Evolutionary conservation across 2,329 filamentous ascomycete genomes (phyloP), one percentile per base, ranked within the genome.

Genomic region (Xylaria sp.): DNA sequence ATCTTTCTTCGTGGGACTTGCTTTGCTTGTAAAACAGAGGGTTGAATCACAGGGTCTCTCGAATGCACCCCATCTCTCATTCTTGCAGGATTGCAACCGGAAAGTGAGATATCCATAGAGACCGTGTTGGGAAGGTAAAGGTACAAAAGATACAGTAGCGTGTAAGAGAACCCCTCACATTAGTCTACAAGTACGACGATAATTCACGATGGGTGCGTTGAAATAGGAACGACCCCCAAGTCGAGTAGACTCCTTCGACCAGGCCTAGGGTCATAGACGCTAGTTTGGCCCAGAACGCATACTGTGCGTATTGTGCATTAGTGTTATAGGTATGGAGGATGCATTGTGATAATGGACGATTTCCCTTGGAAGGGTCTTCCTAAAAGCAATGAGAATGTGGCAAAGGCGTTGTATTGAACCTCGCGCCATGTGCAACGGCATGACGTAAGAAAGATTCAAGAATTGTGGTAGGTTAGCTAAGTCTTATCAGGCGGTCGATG

Each of bases 231-330:
- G 6, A 33, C 15, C 36, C 20, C 36, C 10, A 44, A 59, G 42
- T 38, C 28, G 38, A 5, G 48, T 36, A 65, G 63, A 40, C 48
- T 65, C 31, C 7, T 57, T 56, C 36, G 59, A 28, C 28, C 28
- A 28, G 28, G 28, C 51, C 42, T 48, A 42, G 42, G 31, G 2
- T 26, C 31, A 3, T 23, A 46, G 28, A 51, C 65, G 53, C 53
- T 67, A 67, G 54, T 17, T 63, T 5, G 46, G 59, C 46, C 59
- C 63, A 59, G 65, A 63, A 44, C 59, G n/a, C 15, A 40, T 40
- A 40, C 38, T 17, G 20, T 10, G 36, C 13, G 36, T 28, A 20
- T 49, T 33, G 44, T 26, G 44, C 31, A 33, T 38, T 48, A 38
- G 31, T 49, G 26, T 6, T 38, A 48, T 23, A 23, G 23, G 23